Evolutionary conservation across 2,329 filamentous ascomycete species (phyloP), one percentile per base, ranked within the genome.

Genomic region (Penicillium digitatum): DNA sequence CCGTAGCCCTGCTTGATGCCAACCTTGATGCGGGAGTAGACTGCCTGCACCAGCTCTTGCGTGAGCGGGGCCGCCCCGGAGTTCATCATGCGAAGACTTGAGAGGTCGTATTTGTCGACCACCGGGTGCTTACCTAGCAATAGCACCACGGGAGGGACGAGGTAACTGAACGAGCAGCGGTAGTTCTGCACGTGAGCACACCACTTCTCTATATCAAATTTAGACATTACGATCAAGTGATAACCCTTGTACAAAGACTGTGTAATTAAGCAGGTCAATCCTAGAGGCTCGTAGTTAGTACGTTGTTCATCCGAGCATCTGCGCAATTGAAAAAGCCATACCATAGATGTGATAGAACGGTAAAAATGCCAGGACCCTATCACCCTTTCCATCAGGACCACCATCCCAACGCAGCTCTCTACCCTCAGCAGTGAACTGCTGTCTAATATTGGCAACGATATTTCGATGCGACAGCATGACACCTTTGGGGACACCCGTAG

Each of bases 1-100:
- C 93, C 93, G 68, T 96, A 97, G 18, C 89, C 92, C 74, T 97
- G 93, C 78, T 96, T 96, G 57, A 96, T 85, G 2, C 87, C 87
- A 20, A 95, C 80, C 48, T 85, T 85, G 55, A 94, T 83, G 8
- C 91, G 84, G 20, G 82, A 74, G 78, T 89, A 89, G 3, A 94
- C 83, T 9, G 84, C 82, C 52, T 90, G 84, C 1, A 93, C 88
- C 2, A 97, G 81, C 59, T 96, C 90, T 31, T 79, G 78, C 0
- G 90, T 93, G 38, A 96, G 77, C 0, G 93, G 93, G 0, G 93
- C 92, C 0, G 92, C 93, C 24, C 89, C 93, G 0, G 85, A 92
- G 74, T 91, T 94, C 78, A 96, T 79, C 83, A 92, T 92, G 43
- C 88, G 87, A 24, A 97, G 68, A 5, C 82, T 85, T 16, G 83